These are phyloP conservation scores for Fusarium gaditjirri DNA, from an alignment of 2,329 filamentous ascomycete genomes.

Conservation along the genomic window DNA sequence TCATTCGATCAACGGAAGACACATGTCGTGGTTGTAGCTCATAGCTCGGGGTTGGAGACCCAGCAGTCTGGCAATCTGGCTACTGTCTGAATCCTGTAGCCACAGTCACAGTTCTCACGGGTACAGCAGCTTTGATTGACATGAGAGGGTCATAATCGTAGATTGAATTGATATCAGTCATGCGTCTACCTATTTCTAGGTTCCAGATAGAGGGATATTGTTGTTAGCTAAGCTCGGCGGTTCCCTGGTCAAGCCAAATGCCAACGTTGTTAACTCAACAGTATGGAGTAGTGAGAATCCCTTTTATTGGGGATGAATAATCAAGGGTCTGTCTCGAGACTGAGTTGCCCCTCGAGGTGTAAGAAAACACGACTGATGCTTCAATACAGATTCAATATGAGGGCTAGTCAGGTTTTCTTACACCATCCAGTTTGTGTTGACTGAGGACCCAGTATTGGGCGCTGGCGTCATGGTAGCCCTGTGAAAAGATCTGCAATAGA, in stretches of 20 bases:
- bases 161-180: not conserved
- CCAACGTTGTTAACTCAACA: not conserved
- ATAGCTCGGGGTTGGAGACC: constrained; percentile 24
- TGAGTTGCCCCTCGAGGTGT: not conserved
- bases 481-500: constrained; percentile 5
- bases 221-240: not conserved
- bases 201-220: not conserved
- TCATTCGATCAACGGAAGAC: constrained; percentile 13
- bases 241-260: constrained; percentile 14
- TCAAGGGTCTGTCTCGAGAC: constrained; percentile 16
- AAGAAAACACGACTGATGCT: not conserved
- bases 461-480: not conserved
- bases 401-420: not conserved
- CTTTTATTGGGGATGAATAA: constrained; percentile 22
- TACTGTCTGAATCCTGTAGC: not conserved
- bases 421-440: not conserved
- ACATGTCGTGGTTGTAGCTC: constrained; percentile 26
- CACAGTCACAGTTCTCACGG: not conserved
- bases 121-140: not conserved
- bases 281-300: constrained; percentile 13
- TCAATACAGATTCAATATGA: not conserved
- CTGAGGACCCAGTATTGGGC: not conserved
- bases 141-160: not conserved
- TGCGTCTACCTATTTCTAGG: not conserved
- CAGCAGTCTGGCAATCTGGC: constrained; percentile 29